Conservation (phyloP, 768 basidiomycete species). For the Lenzites betulinus region DNA sequence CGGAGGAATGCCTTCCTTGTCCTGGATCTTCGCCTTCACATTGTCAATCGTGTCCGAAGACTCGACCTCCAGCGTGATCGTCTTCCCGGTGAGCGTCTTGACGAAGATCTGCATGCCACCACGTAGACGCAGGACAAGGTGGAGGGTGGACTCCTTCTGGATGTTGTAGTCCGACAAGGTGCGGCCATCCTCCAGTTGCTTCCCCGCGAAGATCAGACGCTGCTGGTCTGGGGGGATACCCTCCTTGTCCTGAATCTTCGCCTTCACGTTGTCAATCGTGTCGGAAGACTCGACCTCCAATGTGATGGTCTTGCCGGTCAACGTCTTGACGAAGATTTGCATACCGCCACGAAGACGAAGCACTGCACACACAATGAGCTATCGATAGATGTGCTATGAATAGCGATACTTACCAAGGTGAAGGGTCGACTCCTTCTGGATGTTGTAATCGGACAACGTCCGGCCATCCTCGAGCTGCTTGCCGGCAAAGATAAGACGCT, state of each 20-base stretch:
- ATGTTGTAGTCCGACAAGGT: conserved; percentile 83
- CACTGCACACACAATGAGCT: conserved; percentile 42
- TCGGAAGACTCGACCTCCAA: conserved; percentile 92
- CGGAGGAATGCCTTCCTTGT: conserved; percentile 37
- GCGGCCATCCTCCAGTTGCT: conserved; percentile 92
- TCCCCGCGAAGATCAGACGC: conserved; percentile 90
- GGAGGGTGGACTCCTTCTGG: conserved; percentile 79
- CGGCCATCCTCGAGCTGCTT: conserved; percentile 93
- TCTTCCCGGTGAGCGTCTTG: conserved; percentile 54
- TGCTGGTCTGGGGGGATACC: conserved; percentile 88
- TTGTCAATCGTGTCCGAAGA: conserved; percentile 38
- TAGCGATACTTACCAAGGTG: conserved; percentile 45
- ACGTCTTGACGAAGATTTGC: conserved; percentile 89
- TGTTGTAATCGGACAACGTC: conserved; percentile 88
- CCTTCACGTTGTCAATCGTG: conserved; percentile 90
- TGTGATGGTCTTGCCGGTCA: conserved; percentile 92
- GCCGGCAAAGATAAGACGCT: conserved; percentile 89
- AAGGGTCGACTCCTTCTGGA: conserved; percentile 87
- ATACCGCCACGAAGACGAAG: conserved; percentile 88
- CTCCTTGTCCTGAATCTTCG: conserved; percentile 82
- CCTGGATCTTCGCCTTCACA: conserved; percentile 38
- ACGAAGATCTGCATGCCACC: conserved; percentile 51
- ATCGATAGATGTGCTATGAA: background rate
- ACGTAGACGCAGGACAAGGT: conserved; percentile 46
- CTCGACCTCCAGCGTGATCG: conserved; percentile 58